Evolutionary conservation across 768 basidiomycete species (phyloP), one percentile per base, ranked within the genome.

Genomic region (Hortiboletus flavorubellus): DNA sequence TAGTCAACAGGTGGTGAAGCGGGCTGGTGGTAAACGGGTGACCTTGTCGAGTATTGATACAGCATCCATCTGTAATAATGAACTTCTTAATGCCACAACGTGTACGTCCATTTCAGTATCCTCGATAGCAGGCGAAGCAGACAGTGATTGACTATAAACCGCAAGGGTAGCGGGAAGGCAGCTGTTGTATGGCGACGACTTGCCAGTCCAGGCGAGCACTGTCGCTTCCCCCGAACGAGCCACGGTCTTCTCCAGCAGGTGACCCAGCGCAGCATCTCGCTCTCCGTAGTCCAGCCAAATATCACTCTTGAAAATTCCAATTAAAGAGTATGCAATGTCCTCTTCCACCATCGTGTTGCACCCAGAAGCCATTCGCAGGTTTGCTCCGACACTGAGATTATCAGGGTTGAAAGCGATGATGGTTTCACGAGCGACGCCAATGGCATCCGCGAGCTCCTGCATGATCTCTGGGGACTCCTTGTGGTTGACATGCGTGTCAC

Each of bases 171-270:
- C 40, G 0, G 59, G 58, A 26, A 60, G 50, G 21, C 59, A 60
- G 10, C 58, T 61, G 14, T 61, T 61, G 26, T 61, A 62, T 12
- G 37, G 8, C 1, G 55, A 61, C 3, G 59, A 39, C 16, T 44
- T 26, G 15, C 59, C 60, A 5, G 34, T n/a, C 61, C 61, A 62
- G n/a, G 29, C 43, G 37, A 62, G 47, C 6, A 59, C 61, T 0
- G 50, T 52, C 21, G 51, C 40, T 0, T 54, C 60, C 0, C 56
- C 53, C 2, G 42, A 51, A 15, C 61, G 60, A 4, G 42, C 11
- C 8, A 62, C 38, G 3, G 58, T 54, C 16, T 58, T 53, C 2
- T 62, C 55, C 39, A 62, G 33, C 3, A 62, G 55, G 30, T 51
- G 61, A 2, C 54, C 60, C 8, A 61, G 12, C 2, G 59, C 59